Evolutionary conservation across 2,329 filamentous ascomycete species (phyloP).

Genomic region (Phoma herbarum): DNA sequence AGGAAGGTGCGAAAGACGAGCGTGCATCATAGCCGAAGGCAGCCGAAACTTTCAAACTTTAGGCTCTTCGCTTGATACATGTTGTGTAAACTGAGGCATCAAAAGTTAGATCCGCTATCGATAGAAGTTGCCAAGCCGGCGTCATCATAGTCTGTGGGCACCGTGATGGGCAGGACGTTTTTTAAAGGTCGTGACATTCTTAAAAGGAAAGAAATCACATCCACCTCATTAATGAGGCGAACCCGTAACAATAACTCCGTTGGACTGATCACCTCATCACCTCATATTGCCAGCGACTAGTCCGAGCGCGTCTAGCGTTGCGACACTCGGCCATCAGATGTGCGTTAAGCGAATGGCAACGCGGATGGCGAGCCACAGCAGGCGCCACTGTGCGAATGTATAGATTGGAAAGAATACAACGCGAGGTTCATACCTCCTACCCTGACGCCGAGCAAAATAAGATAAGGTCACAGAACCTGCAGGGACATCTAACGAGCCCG

Average conservation of each 20-base stretch:
- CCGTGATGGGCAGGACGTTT: not conserved
- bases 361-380: not conserved
- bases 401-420: not conserved
- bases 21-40: not conserved
- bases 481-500: not conserved
- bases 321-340: constrained; percentile 5
- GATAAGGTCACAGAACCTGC: not conserved
- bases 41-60: not conserved
- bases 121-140: constrained; percentile 1
- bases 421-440: not conserved
- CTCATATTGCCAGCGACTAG: not conserved
- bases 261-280: not conserved
- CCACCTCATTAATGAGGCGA: not conserved
- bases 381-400: not conserved
- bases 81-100: not conserved
- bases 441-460: not conserved
- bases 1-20: constrained; percentile 10
- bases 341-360: not conserved
- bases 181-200: not conserved
- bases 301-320: constrained; percentile 12
- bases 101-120: not conserved
- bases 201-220: not conserved
- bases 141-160: not conserved
- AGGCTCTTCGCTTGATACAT: not conserved
- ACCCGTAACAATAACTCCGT: not conserved